These are phyloP conservation scores for Candida yuanshanica DNA, from an alignment of 805 yeast genomes.

Conservation along the genomic window DNA sequence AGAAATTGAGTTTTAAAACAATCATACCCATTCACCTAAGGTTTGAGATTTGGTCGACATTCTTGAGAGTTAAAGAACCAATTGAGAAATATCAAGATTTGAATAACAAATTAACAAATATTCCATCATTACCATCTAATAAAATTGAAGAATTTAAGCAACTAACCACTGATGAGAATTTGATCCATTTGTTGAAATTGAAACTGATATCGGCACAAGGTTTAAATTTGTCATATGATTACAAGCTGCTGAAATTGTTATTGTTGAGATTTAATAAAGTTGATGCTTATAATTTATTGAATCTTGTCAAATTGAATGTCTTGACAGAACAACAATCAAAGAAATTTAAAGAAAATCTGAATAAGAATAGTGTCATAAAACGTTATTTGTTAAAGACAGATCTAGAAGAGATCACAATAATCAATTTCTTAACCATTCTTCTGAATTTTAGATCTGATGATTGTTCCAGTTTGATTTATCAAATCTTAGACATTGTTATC, in stretches of 20 bases:
- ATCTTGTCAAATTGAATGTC: slow-evolving; percentile 11
- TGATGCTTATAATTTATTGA: slow-evolving; percentile 18
- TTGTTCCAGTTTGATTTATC: slow-evolving; percentile 10
- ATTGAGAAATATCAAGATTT: slow-evolving; percentile 36
- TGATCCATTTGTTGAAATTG: slow-evolving; percentile 27
- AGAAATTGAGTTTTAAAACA: slow-evolving; percentile 18
- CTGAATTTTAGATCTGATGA: slow-evolving; percentile 6
- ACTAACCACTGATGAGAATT: slow-evolving; percentile 17
- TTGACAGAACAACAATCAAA: slow-evolving; percentile 10
- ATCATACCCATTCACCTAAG: slow-evolving; percentile 19
- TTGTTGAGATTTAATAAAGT: slow-evolving; percentile 17
- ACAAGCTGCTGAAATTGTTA: slow-evolving; percentile 23
- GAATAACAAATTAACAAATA: slow-evolving; percentile 8
- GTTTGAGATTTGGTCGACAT: slow-evolving; percentile 16
- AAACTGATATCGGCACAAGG: slow-evolving; percentile 33
- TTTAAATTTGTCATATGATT: slow-evolving; percentile 28
- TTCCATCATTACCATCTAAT: slow-evolving; percentile 10
- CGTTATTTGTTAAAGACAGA: slow-evolving; percentile 11
- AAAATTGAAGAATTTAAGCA: slow-evolving; percentile 21
- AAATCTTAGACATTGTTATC: slow-evolving; percentile 17
- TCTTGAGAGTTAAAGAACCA: slow-evolving; percentile 10
- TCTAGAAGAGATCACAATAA: slow-evolving; percentile 7
- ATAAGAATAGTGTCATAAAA: slow-evolving; percentile 10
- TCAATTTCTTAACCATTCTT: slow-evolving; percentile 5
- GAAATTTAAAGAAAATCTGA: slow-evolving; percentile 17